These are phyloP conservation scores for Litchi chinensis DNA, from an alignment of 345 rosid genomes.

Conservation along the genomic window DNA sequence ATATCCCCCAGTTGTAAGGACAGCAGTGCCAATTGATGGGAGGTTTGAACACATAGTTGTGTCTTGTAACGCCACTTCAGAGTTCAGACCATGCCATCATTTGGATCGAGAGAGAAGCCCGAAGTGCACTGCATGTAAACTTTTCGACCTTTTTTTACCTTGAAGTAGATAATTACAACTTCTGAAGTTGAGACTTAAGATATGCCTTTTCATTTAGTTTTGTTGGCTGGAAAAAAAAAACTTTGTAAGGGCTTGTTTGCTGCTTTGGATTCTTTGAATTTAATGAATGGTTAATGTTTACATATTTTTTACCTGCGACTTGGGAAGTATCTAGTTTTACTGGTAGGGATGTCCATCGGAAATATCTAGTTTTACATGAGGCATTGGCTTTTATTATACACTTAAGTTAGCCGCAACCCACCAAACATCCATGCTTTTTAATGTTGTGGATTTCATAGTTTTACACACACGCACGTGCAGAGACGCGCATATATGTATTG, in stretches of 20 bases:
- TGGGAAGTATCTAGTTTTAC: neutral
- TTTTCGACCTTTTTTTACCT: slow-evolving; percentile 6
- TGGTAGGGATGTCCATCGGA: neutral
- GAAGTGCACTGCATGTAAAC: slow-evolving; percentile 72
- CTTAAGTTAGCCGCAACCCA: too few relatives aligned
- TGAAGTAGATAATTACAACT: neutral
- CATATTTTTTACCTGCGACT: neutral
- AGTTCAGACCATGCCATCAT: slow-evolving; percentile 91
- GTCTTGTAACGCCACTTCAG: slow-evolving; percentile 93
- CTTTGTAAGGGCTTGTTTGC: neutral
- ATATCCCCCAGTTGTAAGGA: slow-evolving; percentile 83
- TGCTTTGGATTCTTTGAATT: neutral
- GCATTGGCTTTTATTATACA: too few relatives aligned
- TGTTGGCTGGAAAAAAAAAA: too few relatives aligned
- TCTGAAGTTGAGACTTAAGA: too few relatives aligned
- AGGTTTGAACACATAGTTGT: slow-evolving; percentile 95
- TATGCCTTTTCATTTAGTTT: too few relatives aligned
- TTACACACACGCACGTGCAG: too few relatives aligned
- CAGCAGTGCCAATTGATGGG: slow-evolving; percentile 95
- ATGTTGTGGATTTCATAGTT: too few relatives aligned
- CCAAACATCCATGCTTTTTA: too few relatives aligned
- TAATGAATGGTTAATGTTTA: neutral
- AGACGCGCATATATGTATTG: too few relatives aligned
- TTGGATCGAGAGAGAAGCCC: slow-evolving; percentile 92
- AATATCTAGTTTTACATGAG: too few relatives aligned